These are phyloP conservation scores for Kingdonia uniflora DNA, from an alignment of 164 flowering plant species.

Conservation along the genomic window DNA sequence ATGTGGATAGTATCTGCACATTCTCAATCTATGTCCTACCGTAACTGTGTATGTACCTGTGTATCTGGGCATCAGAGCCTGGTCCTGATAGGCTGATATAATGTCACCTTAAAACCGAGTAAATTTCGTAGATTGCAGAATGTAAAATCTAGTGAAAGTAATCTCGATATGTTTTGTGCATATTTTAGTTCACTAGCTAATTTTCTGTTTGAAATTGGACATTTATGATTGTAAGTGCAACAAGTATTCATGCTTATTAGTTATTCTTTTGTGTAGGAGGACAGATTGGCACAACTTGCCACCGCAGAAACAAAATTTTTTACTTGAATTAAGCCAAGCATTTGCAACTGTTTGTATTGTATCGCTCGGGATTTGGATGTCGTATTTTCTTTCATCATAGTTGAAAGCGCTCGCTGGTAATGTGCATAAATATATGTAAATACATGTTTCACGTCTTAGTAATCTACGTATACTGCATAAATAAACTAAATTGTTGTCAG, in stretches of 20 bases:
- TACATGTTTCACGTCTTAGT: too few species aligned
- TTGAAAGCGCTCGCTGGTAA: conserved; percentile 4
- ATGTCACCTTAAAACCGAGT: too few species aligned
- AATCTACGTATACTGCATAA: too few species aligned
- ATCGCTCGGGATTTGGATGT: conserved; percentile 79
- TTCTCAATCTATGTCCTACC: too few species aligned
- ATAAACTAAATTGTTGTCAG: too few species aligned
- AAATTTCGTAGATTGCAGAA: too few species aligned
- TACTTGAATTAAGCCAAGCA: conserved; percentile 65
- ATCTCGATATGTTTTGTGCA: neutral
- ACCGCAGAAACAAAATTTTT: conserved; percentile 39
- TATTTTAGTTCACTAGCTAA: neutral
- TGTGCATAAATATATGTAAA: conserved; percentile 23
- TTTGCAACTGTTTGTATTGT: conserved; percentile 69
- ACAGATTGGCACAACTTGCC: conserved; percentile 78
- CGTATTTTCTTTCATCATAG: conserved; percentile 41
- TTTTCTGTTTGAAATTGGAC: neutral
- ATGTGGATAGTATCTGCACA: too few species aligned
- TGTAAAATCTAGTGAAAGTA: neutral
- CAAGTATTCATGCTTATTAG: neutral
- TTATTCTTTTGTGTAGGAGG: conserved; percentile 26
- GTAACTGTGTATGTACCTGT: too few species aligned
- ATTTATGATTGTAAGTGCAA: neutral
- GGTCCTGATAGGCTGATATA: too few species aligned
- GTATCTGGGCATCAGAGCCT: too few species aligned